Conservation (phyloP, 2,329 filamentous ascomycete species). For the Aspergillus carbonarius region DNA sequence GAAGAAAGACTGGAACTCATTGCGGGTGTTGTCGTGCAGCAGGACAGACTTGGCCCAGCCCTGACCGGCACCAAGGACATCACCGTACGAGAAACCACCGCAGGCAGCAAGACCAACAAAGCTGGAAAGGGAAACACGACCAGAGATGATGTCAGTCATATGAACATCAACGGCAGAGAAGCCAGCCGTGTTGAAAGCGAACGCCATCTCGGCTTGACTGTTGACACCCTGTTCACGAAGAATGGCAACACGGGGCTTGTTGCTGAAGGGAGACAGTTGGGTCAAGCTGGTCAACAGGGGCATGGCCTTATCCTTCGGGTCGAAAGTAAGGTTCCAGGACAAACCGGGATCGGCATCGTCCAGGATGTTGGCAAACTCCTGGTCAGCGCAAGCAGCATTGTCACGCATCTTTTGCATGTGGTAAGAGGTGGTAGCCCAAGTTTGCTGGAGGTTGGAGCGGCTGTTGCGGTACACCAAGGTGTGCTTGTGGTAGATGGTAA, state of each 20-base stretch:
- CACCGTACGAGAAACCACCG: slow-evolving; percentile 93
- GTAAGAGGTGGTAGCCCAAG: slow-evolving; percentile 85
- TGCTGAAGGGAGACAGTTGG: slow-evolving; percentile 56
- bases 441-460: slow-evolving; percentile 74
- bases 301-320: slow-evolving; percentile 73
- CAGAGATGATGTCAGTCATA: slow-evolving; percentile 87
- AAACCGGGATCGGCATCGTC: slow-evolving; percentile 80
- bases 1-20: slow-evolving; percentile 84
- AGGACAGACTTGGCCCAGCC: slow-evolving; percentile 96
- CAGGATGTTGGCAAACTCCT: slow-evolving; percentile 72
- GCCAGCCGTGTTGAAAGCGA: slow-evolving; percentile 86
- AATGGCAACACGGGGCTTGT: slow-evolving; percentile 78
- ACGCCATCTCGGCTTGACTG: slow-evolving; percentile 96
- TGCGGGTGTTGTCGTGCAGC: slow-evolving; percentile 71
- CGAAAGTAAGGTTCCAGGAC: slow-evolving; percentile 77
- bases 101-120: slow-evolving; percentile 92
- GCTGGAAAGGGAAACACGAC: slow-evolving; percentile 72
- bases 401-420: slow-evolving; percentile 89
- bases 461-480: slow-evolving; percentile 67
- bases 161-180: slow-evolving; percentile 92
- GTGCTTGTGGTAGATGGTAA: slow-evolving; percentile 72
- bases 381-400: slow-evolving; percentile 81
- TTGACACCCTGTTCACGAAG: slow-evolving; percentile 95
- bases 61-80: slow-evolving; percentile 88
- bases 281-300: slow-evolving; percentile 66